phyloP scores from a whole-genome alignment of 305 asterid species.

The Fraxinus baroniana region DNA sequence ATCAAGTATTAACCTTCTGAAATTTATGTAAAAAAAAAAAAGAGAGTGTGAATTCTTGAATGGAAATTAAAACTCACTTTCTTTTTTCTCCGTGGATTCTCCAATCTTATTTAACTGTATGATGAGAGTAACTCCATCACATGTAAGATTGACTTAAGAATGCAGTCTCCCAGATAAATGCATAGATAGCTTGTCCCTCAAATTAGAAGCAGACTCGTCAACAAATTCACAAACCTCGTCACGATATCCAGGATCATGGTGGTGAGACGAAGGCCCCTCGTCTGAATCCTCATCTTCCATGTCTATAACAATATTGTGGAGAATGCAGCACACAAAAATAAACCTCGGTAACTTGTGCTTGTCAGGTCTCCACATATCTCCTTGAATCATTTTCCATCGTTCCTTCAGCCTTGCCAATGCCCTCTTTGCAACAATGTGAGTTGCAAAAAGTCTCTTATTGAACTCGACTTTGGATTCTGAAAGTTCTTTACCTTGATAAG shows the following conservation, averaged over 20 bases:
- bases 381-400: constrained; percentile 78
- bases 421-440: constrained; percentile 54
- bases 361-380: constrained; percentile 94
- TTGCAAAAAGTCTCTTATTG: constrained; percentile 50
- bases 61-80: not conserved
- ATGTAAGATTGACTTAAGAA: constrained; percentile 10
- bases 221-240: constrained; percentile 53
- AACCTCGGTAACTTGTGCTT: constrained; percentile 81
- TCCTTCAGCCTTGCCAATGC: constrained; percentile 72
- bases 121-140: not conserved
- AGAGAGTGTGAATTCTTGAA: not conserved
- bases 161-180: constrained; percentile 45
- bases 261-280: constrained; percentile 26
- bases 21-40: not conserved
- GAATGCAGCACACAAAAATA: constrained; percentile 79
- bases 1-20: not conserved
- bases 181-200: constrained; percentile 58
- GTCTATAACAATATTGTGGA: constrained; percentile 80
- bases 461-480: constrained; percentile 47
- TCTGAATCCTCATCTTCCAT: constrained; percentile 56
- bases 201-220: constrained; percentile 42
- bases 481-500: constrained; percentile 53
- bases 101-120: not conserved
- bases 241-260: constrained; percentile 62
- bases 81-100: not conserved